Conservation (phyloP, 192 early-diverging fungal genomes). For the Podila epicladia region DNA sequence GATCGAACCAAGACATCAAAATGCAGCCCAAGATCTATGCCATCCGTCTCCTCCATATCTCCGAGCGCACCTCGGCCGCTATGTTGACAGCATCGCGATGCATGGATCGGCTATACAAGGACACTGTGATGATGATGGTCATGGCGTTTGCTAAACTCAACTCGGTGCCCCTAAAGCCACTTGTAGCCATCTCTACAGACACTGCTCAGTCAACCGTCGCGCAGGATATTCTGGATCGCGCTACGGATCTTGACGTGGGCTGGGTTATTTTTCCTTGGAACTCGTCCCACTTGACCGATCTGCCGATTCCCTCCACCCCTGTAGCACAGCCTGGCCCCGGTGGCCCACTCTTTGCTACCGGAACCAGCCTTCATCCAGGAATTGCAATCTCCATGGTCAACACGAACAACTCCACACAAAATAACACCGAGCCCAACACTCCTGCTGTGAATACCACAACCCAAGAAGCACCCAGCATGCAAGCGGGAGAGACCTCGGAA, state of each 20-base stretch:
- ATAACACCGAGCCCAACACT: neutral
- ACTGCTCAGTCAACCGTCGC: conserved; percentile 67
- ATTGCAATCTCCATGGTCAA: conserved; percentile 17
- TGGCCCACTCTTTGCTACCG: neutral
- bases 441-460: neutral
- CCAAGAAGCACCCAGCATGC: neutral
- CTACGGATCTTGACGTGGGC: conserved; percentile 61
- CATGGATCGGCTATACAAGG: conserved; percentile 64
- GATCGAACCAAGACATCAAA: conserved; percentile 15
- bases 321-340: neutral
- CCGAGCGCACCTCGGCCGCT: conserved; percentile 79
- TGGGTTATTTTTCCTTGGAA: conserved; percentile 78
- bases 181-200: conserved; percentile 66
- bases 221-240: conserved; percentile 66
- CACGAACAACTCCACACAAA: neutral
- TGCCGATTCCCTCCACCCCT: conserved; percentile 6
- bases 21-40: conserved; percentile 58
- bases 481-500: neutral
- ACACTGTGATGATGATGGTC: conserved; percentile 84
- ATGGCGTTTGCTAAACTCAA: conserved; percentile 81
- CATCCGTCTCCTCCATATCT: conserved; percentile 78
- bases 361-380: conserved; percentile 21
- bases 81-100: conserved; percentile 76
- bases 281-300: conserved; percentile 33
- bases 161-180: conserved; percentile 68